Evolutionary conservation across 352 stramenopile genomes (phyloP).

Genomic region (Ophiocytium majus): DNA sequence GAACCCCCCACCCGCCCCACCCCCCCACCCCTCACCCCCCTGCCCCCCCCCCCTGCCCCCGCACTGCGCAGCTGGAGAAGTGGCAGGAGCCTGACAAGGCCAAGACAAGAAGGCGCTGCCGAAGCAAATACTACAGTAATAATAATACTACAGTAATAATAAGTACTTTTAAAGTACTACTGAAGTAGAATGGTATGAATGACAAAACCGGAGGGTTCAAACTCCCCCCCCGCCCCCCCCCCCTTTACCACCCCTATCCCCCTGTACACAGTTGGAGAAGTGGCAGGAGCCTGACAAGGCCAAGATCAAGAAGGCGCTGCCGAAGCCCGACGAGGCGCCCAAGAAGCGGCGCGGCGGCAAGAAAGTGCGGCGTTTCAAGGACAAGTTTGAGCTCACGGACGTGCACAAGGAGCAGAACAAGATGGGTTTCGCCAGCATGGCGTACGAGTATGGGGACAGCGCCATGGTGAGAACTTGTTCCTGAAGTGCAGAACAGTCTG

Average conservation of each 20-base stretch:
- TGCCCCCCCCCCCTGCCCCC: constrained; percentile 72
- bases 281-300: constrained; percentile 94
- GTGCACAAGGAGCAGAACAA: constrained; percentile 93
- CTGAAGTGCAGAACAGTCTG: background rate
- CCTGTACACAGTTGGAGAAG: constrained; percentile 88
- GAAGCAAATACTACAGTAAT: no score
- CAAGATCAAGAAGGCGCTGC: constrained; percentile 93
- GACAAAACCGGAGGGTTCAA: no score
- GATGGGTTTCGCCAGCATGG: constrained; percentile 80
- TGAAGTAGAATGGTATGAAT: no score
- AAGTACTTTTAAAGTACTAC: no score
- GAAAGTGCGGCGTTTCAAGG: constrained; percentile 91
- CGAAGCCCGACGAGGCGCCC: constrained; percentile 88
- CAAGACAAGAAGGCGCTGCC: constrained; percentile 94
- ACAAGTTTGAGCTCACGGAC: constrained; percentile 93
- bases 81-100: constrained; percentile 94
- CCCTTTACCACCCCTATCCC: constrained; percentile 72
- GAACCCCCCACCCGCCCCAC: no score
- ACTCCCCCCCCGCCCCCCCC: background rate
- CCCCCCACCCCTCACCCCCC: no score
- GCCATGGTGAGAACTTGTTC: constrained; percentile 46
- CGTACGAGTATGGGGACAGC: constrained; percentile 51
- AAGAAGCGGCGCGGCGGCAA: constrained; percentile 81
- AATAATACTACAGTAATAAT: no score
- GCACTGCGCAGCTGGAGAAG: constrained; percentile 92